Evolutionary conservation across 2,329 filamentous ascomycete species (phyloP).

Genomic region (Elsinoe necatrix): DNA sequence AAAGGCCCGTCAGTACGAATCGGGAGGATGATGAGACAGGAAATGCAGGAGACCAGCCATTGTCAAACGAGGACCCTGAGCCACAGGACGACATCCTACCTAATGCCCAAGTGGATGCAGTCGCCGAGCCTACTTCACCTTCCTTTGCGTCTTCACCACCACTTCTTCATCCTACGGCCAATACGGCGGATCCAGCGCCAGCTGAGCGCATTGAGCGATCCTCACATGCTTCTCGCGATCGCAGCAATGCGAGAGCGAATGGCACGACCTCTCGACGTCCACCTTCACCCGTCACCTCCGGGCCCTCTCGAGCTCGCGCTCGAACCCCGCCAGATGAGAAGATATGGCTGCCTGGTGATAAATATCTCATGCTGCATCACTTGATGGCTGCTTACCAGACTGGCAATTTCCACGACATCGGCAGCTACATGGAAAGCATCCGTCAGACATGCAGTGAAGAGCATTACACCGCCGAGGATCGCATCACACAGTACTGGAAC

Average conservation of each 20-base stretch:
- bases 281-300: constrained; percentile 1
- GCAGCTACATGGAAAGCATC: neutral
- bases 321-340: constrained; percentile 10
- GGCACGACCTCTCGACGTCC: neutral
- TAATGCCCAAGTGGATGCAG: neutral
- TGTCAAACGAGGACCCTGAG: neutral
- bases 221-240: neutral
- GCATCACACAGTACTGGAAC: constrained; percentile 10
- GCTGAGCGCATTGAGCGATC: neutral
- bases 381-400: constrained; percentile 7
- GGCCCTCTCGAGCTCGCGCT: neutral
- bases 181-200: neutral
- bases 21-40: neutral
- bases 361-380: constrained; percentile 16
- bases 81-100: neutral
- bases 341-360: constrained; percentile 17
- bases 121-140: neutral
- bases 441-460: neutral
- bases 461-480: constrained; percentile 10
- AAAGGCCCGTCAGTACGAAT: neutral
- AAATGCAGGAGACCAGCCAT: too few relatives aligned
- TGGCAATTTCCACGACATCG: neutral
- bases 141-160: neutral
- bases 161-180: neutral
- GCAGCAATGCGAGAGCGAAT: neutral